Percentiles rank a stretch among this genome's conserved stretches.
These are phyloP conservation scores for Sarocladium strictum DNA, from an alignment of 2,329 filamentous ascomycete genomes.

Conservation along the genomic window DNA sequence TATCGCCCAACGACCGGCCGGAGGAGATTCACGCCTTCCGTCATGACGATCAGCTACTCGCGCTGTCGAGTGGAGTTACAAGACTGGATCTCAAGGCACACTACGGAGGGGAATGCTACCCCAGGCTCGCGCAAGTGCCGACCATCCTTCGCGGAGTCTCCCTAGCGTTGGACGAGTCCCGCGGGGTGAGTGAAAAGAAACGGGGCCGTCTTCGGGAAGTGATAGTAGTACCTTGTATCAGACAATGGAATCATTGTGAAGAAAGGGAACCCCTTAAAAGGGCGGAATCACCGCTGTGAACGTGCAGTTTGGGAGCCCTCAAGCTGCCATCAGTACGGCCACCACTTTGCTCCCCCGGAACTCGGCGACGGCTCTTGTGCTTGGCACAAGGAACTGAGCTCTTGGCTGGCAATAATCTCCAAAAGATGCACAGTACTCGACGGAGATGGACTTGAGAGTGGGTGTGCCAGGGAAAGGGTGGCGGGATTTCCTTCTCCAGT, in stretches of 20 bases:
- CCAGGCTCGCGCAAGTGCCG: background rate
- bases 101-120: background rate
- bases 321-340: too few relatives aligned
- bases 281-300: background rate
- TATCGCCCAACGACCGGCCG: background rate
- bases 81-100: background rate
- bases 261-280: background rate
- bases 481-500: background rate
- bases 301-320: background rate
- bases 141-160: constrained; percentile 2
- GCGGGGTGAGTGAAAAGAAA: background rate
- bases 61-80: background rate
- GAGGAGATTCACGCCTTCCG: background rate
- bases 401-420: background rate
- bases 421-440: background rate
- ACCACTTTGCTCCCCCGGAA: background rate
- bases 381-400: background rate
- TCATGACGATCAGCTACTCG: constrained; percentile 1
- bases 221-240: too few relatives aligned
- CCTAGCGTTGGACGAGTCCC: background rate
- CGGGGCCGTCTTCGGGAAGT: background rate
- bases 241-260: background rate
- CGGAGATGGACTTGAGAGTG: background rate
- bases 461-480: background rate
- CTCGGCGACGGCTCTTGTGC: background rate